Conservation (phyloP, 1,284 basidiomycete genomes). For the Sanghuangporus sanghuang region DNA sequence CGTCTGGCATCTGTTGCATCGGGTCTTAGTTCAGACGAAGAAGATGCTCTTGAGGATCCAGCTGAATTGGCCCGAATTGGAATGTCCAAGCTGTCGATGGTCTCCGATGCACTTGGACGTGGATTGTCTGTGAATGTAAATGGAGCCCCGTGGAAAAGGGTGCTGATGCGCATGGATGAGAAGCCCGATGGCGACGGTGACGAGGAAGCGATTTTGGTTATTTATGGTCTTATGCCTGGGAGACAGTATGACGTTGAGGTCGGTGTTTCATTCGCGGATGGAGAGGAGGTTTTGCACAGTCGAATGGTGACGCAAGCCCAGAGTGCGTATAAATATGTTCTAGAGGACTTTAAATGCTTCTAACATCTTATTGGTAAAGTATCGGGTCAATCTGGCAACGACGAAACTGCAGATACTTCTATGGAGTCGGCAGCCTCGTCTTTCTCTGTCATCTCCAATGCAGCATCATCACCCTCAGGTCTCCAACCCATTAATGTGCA, state of each 20-base stretch:
- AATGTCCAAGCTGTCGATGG: constrained; percentile 34
- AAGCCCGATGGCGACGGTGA: constrained; percentile 40
- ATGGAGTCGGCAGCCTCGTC: constrained; percentile 10
- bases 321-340: constrained; percentile 1
- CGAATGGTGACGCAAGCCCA: constrained; percentile 50
- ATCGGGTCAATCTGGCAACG: not conserved
- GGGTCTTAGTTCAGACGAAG: constrained; percentile 36
- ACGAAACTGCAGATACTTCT: constrained; percentile 6
- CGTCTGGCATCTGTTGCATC: constrained; percentile 37
- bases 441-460: constrained; percentile 1
- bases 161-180: constrained; percentile 72
- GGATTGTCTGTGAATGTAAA: constrained; percentile 76
- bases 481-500: constrained; percentile 26
- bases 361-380: not conserved
- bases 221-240: constrained; percentile 76
- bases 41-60: constrained; percentile 32
- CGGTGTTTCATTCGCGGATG: constrained; percentile 57
- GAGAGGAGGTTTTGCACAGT: constrained; percentile 37
- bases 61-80: constrained; percentile 22
- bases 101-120: constrained; percentile 62
- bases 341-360: not conserved
- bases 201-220: constrained; percentile 68
- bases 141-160: constrained; percentile 65
- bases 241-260: constrained; percentile 77
- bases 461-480: constrained; percentile 20